Evolutionary conservation across 2,329 filamentous ascomycete genomes (phyloP).

Genomic region (Calonectria hongkongensis): DNA sequence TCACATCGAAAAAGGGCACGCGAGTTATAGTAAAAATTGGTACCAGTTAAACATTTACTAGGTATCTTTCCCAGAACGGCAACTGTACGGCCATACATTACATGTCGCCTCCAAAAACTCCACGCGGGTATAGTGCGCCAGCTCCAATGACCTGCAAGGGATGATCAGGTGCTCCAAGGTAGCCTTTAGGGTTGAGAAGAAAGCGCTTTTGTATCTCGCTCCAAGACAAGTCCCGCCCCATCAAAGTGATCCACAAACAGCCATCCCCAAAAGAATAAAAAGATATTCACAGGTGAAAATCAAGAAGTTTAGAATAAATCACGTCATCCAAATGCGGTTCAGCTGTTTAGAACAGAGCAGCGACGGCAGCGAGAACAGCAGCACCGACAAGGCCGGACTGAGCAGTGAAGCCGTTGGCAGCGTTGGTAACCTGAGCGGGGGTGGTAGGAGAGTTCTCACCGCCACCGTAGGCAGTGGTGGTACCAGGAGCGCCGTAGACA

Average conservation of each 20-base stretch:
- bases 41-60: conserved; percentile 45
- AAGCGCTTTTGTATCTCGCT: conserved; percentile 38
- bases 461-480: conserved; percentile 21
- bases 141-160: conserved; percentile 52
- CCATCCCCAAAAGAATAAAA: conserved; percentile 55
- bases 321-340: conserved; percentile 31
- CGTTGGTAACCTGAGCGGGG: conserved; percentile 51
- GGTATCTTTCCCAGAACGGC: conserved; percentile 45
- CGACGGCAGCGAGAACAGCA: conserved; percentile 63
- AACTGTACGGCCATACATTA: conserved; percentile 40
- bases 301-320: conserved; percentile 40
- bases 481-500: conserved; percentile 37
- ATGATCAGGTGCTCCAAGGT: conserved; percentile 50
- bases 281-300: conserved; percentile 50
- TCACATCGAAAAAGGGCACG: background rate
- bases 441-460: conserved; percentile 40
- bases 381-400: conserved; percentile 64
- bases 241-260: conserved; percentile 54
- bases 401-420: conserved; percentile 61
- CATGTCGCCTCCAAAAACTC: conserved; percentile 52
- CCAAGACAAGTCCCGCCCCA: conserved; percentile 42
- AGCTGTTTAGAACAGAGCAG: conserved; percentile 59
- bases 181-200: conserved; percentile 42
- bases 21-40: conserved; percentile 18
- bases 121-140: conserved; percentile 52